Evolutionary conservation across 1,284 basidiomycete genomes (phyloP).

Genomic region (Ganoderma lucidum): DNA sequence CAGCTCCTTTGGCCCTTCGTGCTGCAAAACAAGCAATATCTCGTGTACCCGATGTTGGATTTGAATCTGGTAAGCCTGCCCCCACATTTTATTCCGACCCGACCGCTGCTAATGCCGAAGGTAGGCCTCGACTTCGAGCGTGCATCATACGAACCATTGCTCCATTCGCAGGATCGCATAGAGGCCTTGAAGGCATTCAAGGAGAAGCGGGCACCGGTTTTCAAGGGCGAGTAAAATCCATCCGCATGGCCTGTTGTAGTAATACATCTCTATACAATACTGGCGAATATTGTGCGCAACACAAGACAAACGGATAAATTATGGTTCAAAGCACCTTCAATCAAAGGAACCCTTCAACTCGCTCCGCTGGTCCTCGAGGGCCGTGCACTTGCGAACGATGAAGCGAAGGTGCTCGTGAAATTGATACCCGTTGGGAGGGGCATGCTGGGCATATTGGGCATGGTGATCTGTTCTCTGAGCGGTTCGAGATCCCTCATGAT

Average conservation of each 20-base stretch:
- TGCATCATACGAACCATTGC: slow-evolving; percentile 85
- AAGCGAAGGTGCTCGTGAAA: slow-evolving; percentile 28
- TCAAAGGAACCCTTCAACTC: slow-evolving; percentile 9
- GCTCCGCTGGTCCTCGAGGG: slow-evolving; percentile 28
- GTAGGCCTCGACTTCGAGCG: slow-evolving; percentile 89
- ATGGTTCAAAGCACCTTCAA: slow-evolving; percentile 8
- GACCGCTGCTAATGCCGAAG: not conserved
- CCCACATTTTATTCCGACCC: not conserved
- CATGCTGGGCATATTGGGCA: slow-evolving; percentile 59
- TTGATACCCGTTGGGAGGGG: slow-evolving; percentile 47
- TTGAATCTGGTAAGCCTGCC: slow-evolving; percentile 68
- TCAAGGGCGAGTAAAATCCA: slow-evolving; percentile 76
- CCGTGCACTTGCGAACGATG: slow-evolving; percentile 29
- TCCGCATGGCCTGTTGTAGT: slow-evolving; percentile 13
- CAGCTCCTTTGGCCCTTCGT: slow-evolving; percentile 88
- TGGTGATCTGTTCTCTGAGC: slow-evolving; percentile 54
- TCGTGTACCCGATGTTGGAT: slow-evolving; percentile 76
- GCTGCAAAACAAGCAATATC: slow-evolving; percentile 93
- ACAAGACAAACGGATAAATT: slow-evolving; percentile 24
- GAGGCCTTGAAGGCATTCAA: slow-evolving; percentile 92
- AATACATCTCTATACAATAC: slow-evolving; percentile 23
- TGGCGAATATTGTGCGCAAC: not conserved
- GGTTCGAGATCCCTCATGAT: slow-evolving; percentile 88
- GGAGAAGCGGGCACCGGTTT: slow-evolving; percentile 86
- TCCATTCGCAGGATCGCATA: slow-evolving; percentile 79